Conservation (phyloP, 306 rosid genomes). For the Astragalus glycyphyllos region DNA sequence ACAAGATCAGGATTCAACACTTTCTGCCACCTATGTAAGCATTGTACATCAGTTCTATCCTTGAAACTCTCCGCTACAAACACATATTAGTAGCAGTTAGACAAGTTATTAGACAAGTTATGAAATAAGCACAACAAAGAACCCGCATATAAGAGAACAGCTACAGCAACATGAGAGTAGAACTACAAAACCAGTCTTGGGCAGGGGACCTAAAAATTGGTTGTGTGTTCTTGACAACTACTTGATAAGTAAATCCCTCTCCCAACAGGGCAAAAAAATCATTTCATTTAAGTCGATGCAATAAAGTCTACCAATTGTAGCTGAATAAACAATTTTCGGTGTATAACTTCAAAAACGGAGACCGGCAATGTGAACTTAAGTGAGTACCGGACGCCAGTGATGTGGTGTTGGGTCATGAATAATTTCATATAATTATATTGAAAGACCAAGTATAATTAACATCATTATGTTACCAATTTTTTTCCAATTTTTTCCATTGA, state of each 20-base stretch:
- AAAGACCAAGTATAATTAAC: background rate
- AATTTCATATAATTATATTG: constrained; percentile 9
- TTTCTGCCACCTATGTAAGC: constrained; percentile 99
- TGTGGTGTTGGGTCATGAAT: background rate
- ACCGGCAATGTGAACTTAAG: constrained; percentile 1
- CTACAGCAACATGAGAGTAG: background rate
- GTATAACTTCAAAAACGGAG: constrained; percentile 9
- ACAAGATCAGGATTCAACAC: constrained; percentile 97
- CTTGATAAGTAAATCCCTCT: background rate
- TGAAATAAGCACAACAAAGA: constrained; percentile 1
- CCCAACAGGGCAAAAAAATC: constrained; percentile 2
- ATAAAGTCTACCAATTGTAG: background rate
- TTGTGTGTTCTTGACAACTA: background rate
- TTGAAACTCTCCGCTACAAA: constrained; percentile 90
- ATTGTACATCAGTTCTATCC: constrained; percentile 98
- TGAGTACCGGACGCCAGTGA: constrained; percentile 5
- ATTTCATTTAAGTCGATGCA: constrained; percentile 13
- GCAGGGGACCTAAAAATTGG: background rate
- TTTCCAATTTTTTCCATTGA: constrained; percentile 97
- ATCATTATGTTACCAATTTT: constrained; percentile 73
- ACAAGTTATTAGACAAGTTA: constrained; percentile 32
- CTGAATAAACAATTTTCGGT: constrained; percentile 15
- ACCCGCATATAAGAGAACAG: constrained; percentile 7
- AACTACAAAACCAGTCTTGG: constrained; percentile 5
- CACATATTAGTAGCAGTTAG: constrained; percentile 46